These are phyloP conservation scores for Vitis rupestris DNA, from an alignment of 164 flowering plant species.

Conservation along the genomic window DNA sequence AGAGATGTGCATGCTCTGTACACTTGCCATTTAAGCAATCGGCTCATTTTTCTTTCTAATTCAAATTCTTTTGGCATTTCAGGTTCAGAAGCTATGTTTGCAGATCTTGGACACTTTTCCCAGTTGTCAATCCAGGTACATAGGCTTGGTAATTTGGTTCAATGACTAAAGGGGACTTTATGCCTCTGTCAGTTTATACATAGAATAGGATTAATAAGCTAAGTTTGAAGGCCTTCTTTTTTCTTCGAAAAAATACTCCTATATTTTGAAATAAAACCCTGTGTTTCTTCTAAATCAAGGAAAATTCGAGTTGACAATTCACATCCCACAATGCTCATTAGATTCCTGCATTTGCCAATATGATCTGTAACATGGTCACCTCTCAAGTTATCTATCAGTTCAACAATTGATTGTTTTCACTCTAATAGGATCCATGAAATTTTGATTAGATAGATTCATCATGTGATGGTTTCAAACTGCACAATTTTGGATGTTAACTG, in stretches of 20 bases:
- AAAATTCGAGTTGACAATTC: no score
- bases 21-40: neutral
- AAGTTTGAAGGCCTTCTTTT: no score
- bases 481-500: neutral
- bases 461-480: neutral
- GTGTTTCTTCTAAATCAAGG: no score
- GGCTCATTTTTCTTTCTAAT: neutral
- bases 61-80: constrained; percentile 10
- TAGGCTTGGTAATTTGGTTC: neutral
- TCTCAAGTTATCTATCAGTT: no score
- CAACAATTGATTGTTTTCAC: neutral
- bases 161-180: neutral
- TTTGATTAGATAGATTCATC: neutral
- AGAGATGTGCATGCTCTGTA: neutral
- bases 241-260: no score
- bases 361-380: no score
- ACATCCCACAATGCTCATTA: no score
- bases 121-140: constrained; percentile 80
- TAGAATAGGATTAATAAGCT: no score
- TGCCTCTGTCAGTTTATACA: neutral
- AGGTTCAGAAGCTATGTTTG: constrained; percentile 97
- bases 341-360: no score
- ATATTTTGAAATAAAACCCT: no score
- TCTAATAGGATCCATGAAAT: neutral
- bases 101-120: constrained; percentile 91